Percentiles rank a stretch among this genome's conserved stretches.
Evolutionary conservation across 371 early-diverging fungal species (phyloP).

Genomic region (Conidiobolus coronatus): DNA sequence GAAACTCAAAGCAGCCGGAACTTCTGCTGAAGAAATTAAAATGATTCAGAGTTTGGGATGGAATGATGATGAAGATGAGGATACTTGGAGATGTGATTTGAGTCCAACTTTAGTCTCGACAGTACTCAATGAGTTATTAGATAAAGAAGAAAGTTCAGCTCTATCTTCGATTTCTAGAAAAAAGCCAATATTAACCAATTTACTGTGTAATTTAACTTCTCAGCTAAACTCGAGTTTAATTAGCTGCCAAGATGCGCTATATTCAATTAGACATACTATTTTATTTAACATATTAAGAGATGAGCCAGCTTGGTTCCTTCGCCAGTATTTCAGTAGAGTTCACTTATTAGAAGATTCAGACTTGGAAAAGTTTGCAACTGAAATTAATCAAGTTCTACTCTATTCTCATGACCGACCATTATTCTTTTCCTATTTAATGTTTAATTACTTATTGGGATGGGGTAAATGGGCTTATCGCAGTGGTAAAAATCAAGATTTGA

Average conservation of each 20-base stretch:
- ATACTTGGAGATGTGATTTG: conserved; percentile 9
- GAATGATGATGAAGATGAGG: conserved; percentile 29
- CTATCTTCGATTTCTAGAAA: background rate
- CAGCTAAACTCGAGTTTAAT: conserved; percentile 23
- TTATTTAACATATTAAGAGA: conserved; percentile 25
- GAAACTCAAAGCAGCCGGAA: conserved; percentile 24
- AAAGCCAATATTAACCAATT: conserved; percentile 18
- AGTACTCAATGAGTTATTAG: conserved; percentile 6
- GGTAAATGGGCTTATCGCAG: conserved; percentile 30
- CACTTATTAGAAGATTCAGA: conserved; percentile 11
- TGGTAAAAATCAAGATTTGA: conserved; percentile 16
- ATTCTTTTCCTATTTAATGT: conserved; percentile 23
- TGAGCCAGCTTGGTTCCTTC: conserved; percentile 27
- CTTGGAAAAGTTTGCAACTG: no score
- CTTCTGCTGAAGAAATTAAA: conserved; percentile 28
- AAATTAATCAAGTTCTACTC: no score
- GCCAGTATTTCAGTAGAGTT: conserved; percentile 25
- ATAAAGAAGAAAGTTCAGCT: background rate
- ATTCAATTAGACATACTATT: conserved; percentile 17
- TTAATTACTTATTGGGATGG: conserved; percentile 38
- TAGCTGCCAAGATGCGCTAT: conserved; percentile 21
- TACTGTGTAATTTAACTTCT: conserved; percentile 20
- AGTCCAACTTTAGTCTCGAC: conserved; percentile 4
- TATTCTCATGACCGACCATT: conserved; percentile 12
- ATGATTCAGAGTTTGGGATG: conserved; percentile 31